Evolutionary conservation across 495 filamentous ascomycete species (phyloP).

Genomic region (Jackrogersella minutella): DNA sequence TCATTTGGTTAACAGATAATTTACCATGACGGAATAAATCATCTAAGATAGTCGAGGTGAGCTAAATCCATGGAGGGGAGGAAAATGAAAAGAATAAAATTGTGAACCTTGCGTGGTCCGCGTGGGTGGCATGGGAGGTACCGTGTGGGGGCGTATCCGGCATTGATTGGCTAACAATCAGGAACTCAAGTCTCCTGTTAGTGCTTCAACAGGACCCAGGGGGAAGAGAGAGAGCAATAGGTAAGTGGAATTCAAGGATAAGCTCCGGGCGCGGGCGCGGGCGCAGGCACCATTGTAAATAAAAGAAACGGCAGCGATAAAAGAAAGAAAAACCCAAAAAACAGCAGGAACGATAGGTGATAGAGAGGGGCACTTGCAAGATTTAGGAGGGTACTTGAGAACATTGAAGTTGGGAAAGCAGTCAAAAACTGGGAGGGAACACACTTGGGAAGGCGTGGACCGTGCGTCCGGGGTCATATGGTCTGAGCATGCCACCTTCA

Average conservation of each 20-base stretch:
- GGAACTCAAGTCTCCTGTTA: conserved; percentile 24
- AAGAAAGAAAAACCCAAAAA: too few species aligned
- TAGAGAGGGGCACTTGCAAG: background rate
- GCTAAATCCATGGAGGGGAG: background rate
- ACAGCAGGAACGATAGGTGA: background rate
- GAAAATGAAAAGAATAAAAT: background rate
- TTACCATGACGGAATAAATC: background rate
- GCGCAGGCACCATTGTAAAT: background rate
- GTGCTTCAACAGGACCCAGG: background rate
- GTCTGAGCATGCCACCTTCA: conserved; percentile 47
- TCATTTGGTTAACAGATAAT: background rate
- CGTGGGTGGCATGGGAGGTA: conserved; percentile 25
- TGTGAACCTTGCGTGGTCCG: conserved; percentile 2
- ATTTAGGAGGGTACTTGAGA: background rate
- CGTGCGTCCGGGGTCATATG: conserved; percentile 46
- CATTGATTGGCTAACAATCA: conserved; percentile 27
- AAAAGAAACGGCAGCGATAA: background rate
- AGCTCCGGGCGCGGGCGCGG: background rate
- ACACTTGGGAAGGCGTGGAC: conserved; percentile 37
- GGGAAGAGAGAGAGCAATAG: background rate
- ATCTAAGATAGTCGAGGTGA: background rate
- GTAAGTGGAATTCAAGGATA: background rate
- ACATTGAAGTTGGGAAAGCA: background rate
- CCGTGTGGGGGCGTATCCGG: conserved; percentile 19
- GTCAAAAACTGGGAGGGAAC: conserved; percentile 6